Evolutionary conservation across 768 basidiomycete genomes (phyloP).

Genomic region (Lactarius hatsudake): DNA sequence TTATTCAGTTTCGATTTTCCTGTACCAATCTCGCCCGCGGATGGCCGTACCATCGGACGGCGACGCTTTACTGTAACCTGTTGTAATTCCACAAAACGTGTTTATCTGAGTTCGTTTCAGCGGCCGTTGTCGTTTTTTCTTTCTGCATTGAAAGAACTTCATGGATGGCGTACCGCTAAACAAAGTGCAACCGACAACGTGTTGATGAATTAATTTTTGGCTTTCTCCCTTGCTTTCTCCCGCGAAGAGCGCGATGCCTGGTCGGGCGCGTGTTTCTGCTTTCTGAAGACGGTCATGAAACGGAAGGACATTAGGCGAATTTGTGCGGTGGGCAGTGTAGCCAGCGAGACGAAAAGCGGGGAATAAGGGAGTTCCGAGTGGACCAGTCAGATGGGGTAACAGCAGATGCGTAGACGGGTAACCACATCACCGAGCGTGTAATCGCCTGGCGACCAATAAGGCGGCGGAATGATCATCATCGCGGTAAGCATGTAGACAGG

Average conservation of each 20-base stretch:
- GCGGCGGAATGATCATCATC: no score
- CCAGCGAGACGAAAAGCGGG: neutral
- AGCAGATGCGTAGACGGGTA: no score
- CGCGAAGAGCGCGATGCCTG: no score
- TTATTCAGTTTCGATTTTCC: neutral
- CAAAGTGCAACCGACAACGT: neutral
- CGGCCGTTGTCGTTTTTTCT: neutral
- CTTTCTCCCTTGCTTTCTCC: no score
- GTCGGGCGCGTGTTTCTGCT: conserved; percentile 58
- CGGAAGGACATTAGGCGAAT: conserved; percentile 30
- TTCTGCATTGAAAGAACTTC: neutral
- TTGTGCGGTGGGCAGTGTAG: neutral
- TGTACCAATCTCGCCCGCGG: neutral
- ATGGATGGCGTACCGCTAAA: neutral
- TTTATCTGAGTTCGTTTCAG: neutral
- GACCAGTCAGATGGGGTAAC: neutral
- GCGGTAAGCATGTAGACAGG: no score
- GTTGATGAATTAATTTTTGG: conserved; percentile 65
- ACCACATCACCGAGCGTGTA: no score
- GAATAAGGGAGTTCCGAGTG: conserved; percentile 1
- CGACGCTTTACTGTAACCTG: neutral
- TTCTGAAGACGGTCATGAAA: conserved; percentile 47
- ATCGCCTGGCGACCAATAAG: no score
- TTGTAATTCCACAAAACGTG: neutral
- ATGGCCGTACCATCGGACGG: neutral